These are phyloP conservation scores for Trichoderma atrobrunneum DNA, from an alignment of 2,329 filamentous ascomycete species.

Conservation along the genomic window DNA sequence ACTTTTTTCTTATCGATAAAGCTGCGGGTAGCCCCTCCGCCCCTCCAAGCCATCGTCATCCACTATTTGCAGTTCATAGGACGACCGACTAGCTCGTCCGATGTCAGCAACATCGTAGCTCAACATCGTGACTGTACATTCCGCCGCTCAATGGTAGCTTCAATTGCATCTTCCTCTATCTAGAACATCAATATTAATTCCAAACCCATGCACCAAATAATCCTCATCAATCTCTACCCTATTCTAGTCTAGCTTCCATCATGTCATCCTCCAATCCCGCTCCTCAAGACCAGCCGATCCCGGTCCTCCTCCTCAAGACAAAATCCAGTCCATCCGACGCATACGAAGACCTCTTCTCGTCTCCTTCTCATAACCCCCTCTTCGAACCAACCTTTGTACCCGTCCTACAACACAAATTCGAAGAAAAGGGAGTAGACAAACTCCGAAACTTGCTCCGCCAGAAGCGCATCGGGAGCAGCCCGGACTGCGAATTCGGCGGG, in stretches of 20 bases:
- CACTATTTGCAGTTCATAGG: background rate
- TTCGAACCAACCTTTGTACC: conserved; percentile 72
- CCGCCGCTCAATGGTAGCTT: background rate
- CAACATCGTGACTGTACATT: background rate
- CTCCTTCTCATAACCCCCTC: conserved; percentile 32
- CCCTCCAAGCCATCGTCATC: conserved; percentile 4
- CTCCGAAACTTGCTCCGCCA: conserved; percentile 51
- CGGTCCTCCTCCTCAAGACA: conserved; percentile 75
- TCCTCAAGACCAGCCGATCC: conserved; percentile 24
- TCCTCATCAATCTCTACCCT: background rate
- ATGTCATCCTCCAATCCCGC: conserved; percentile 6
- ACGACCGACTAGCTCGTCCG: background rate
- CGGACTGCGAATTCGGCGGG: conserved; percentile 60
- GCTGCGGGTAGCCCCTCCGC: background rate
- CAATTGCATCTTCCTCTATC: background rate
- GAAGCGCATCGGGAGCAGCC: conserved; percentile 39
- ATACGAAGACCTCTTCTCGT: conserved; percentile 66
- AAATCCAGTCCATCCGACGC: conserved; percentile 67
- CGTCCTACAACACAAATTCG: conserved; percentile 69
- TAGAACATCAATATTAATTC: background rate
- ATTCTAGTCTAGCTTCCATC: background rate
- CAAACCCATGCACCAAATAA: background rate
- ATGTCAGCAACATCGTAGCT: background rate
- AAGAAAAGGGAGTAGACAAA: conserved; percentile 54
- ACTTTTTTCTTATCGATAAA: conserved; percentile 23